A percentile compares a stretch with the other conserved stretches of the same genome.
Evolutionary conservation across 2,329 filamentous ascomycete species (phyloP).

Genomic region (Arthrobotrys megalospora): DNA sequence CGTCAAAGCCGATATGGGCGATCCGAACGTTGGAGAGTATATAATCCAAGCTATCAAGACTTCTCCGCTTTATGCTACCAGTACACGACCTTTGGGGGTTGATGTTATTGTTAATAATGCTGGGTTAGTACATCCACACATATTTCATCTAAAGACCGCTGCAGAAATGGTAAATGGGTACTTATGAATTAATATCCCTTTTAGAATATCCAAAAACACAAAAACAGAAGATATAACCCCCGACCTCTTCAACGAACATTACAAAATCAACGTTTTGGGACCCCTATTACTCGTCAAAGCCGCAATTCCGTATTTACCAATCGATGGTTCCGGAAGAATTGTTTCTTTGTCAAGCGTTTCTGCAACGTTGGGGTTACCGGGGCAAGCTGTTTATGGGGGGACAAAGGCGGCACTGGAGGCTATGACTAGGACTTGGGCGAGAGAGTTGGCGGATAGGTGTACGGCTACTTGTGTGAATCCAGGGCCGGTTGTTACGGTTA

Average conservation of each 20-base stretch:
- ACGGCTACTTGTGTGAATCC: conserved; percentile 79
- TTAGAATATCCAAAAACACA: conserved; percentile 75
- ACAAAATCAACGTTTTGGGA: conserved; percentile 85
- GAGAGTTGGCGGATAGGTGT: conserved; percentile 75
- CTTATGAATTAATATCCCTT: neutral
- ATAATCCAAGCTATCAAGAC: conserved; percentile 65
- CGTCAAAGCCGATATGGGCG: conserved; percentile 80
- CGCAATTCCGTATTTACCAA: conserved; percentile 77
- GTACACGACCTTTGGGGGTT: conserved; percentile 73
- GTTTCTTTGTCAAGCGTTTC: conserved; percentile 76
- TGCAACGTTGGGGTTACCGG: conserved; percentile 71
- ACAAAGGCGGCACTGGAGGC: conserved; percentile 78
- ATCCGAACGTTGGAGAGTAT: conserved; percentile 34
- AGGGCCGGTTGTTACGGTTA: conserved; percentile 74
- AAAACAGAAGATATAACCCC: conserved; percentile 75
- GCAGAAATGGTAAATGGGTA: too few relatives aligned
- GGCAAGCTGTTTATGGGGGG: conserved; percentile 53
- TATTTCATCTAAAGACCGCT: too few relatives aligned
- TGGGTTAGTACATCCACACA: conserved; percentile 68
- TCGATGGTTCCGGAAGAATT: conserved; percentile 77
- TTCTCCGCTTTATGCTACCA: conserved; percentile 71
- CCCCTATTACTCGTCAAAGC: conserved; percentile 84
- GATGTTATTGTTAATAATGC: conserved; percentile 93
- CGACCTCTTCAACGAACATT: conserved; percentile 79
- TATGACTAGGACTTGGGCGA: conserved; percentile 79